Evolutionary conservation across 148 eudicot species (phyloP), one percentile per base, ranked within the genome.

Genomic region (Chenopodium album): DNA sequence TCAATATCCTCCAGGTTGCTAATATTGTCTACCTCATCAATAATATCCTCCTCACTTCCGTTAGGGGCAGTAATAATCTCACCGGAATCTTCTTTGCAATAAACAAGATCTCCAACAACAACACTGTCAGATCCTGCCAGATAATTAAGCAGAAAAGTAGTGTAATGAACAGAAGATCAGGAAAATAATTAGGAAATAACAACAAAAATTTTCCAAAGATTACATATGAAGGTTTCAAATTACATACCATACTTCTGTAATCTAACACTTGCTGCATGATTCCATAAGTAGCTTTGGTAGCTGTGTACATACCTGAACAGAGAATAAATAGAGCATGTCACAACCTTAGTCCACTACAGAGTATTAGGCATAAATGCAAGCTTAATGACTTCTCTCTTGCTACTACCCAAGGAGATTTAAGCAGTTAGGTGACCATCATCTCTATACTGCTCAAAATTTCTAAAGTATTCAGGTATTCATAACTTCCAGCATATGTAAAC

Each of bases 261-360:
- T 84, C 99, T 92, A 84, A 73, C 48, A 79, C 99, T 94, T 59
- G 98, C 95, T 11, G 99, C 98, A 87, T 90, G 91, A 85, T 95
- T 95, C 99, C 99, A 95, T 41, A 95, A 85, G 85, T 92, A 95
- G 90, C 99, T 95, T 84, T 95, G 99, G 84, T 95, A 95, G 82
- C 99, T 91, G 79, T 95, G 99, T 67, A 92, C 98, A 84, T 89
- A 95, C 98, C 98, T 95, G 90, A 80, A 86, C 73, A 80, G n/a
- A 48, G 62, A 60, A 82, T 44, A 17, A 69, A 54, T 64, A 29
- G 26, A 70, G 23, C 68, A 74, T 71, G 6, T 47, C 76, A 73
- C 14, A 20, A 22, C 4, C 7, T 22, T 52, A 46, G 76, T 10
- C 12, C 37, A 34, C 37, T 37, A 22, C 7, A 20, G 23, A 37